Conservation (phyloP, 2,329 filamentous ascomycete genomes). For the Aspergillus brunneoviolaceus region DNA sequence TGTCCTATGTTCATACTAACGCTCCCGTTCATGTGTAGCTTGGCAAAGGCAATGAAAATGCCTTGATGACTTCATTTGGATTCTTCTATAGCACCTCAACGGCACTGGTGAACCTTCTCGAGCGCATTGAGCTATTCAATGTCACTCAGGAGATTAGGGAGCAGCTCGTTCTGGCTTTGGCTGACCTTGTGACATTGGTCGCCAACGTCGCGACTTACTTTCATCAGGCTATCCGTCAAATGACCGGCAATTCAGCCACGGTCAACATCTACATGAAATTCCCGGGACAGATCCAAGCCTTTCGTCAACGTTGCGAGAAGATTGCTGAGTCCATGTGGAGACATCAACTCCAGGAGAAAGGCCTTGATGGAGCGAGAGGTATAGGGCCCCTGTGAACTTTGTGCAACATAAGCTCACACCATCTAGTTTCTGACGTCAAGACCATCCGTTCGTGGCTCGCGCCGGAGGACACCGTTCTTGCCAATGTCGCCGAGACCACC, state of each 20-base stretch:
- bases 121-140: constrained; percentile 49
- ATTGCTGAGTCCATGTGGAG: constrained; percentile 43
- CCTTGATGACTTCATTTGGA: constrained; percentile 52
- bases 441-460: constrained; percentile 42
- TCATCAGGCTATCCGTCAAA: constrained; percentile 29
- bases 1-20: neutral
- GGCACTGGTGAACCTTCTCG: constrained; percentile 44
- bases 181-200: constrained; percentile 36
- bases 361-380: constrained; percentile 33
- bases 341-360: constrained; percentile 37
- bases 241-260: constrained; percentile 24
- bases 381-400: neutral
- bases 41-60: constrained; percentile 48
- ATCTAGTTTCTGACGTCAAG: constrained; percentile 31
- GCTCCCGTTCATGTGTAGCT: constrained; percentile 34
- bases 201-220: constrained; percentile 38
- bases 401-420: neutral
- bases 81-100: constrained; percentile 52
- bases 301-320: constrained; percentile 35
- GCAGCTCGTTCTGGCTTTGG: constrained; percentile 43
- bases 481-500: constrained; percentile 45
- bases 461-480: constrained; percentile 49
- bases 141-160: constrained; percentile 50
- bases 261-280: constrained; percentile 43
- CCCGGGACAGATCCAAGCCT: constrained; percentile 35